Evolutionary conservation across 768 basidiomycete species (phyloP), one percentile per base, ranked within the genome.

Genomic region (Trametopsis cervina): DNA sequence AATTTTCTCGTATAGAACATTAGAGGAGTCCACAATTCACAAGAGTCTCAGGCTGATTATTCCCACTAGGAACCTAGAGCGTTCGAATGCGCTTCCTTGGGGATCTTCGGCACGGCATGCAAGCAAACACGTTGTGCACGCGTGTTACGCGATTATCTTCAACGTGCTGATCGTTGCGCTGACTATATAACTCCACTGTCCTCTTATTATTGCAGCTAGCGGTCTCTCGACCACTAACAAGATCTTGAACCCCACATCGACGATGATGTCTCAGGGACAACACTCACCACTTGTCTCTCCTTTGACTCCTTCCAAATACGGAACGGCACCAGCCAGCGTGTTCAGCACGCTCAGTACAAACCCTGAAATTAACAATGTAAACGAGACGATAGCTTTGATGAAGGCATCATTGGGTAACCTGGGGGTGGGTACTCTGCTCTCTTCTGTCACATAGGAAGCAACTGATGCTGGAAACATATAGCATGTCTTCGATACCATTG

Each of bases 401-500:
- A 66, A 64, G 46, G 54, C 46, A n/a, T 58, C 59, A 20, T 53
- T 70, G 15, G 55, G 46, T n/a, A 57, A 61, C 9, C 53, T 72
- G 15, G 61, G 59, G 26, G 71, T 70, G 25, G 5, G 47, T 48
- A 21, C 15, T 42, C 51, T 60, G 47, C 15, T 21, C 13, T 38
- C 1, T 27, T 9, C 33, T 2, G 21, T 40, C 15, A 9, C 23
- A 26, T 20, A 42, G 21, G 40, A 41, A 15, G 35, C 33, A 6
- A 24, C 42, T 40, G 20, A 33, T 40, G 11, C 12, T 43, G 22
- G 20, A 12, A 17, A 24, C 26, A 20, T 37, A 25, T 47, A 80
- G 78, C 60, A 61, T 4, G 66, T 69, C 4, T 69, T 76, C 44
- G 74, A 73, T 40, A 65, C 66, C 5, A 58, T 80, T 36, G 69